phyloP scores from a whole-genome alignment of 768 basidiomycete species.

The Leccinum broughii region DNA sequence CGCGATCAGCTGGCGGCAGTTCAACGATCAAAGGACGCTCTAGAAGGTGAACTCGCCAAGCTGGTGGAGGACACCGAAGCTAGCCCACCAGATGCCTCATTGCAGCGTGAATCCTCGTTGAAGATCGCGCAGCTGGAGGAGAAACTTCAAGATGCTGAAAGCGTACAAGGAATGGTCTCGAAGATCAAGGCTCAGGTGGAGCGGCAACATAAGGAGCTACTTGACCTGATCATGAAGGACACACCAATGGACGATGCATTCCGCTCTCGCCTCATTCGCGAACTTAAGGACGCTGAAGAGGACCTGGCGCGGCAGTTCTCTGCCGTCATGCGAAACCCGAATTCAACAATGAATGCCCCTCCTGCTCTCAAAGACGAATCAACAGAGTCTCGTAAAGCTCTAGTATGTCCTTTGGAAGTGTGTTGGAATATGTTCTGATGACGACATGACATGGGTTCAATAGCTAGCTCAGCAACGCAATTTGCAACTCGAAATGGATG shows the following conservation, averaged over 20 bases:
- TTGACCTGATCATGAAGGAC: slow-evolving; percentile 58
- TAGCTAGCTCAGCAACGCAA: slow-evolving; percentile 69
- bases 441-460: no score
- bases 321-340: slow-evolving; percentile 33
- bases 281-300: slow-evolving; percentile 62
- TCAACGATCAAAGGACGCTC: slow-evolving; percentile 60
- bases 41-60: slow-evolving; percentile 67
- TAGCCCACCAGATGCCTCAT: slow-evolving; percentile 53
- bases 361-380: slow-evolving; percentile 34
- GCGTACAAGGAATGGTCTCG: slow-evolving; percentile 47
- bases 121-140: slow-evolving; percentile 63
- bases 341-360: slow-evolving; percentile 49
- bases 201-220: slow-evolving; percentile 70
- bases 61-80: slow-evolving; percentile 62
- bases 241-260: slow-evolving; percentile 60
- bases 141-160: slow-evolving; percentile 58
- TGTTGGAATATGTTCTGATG: neutral
- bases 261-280: slow-evolving; percentile 59
- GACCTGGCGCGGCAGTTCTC: slow-evolving; percentile 26
- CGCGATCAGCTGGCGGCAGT: slow-evolving; percentile 51
- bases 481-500: slow-evolving; percentile 64
- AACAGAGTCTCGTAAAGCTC: slow-evolving; percentile 63
- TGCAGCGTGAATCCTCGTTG: slow-evolving; percentile 64
- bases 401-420: slow-evolving; percentile 42
- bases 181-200: slow-evolving; percentile 64